Evolutionary conservation across 2,329 filamentous ascomycete genomes (phyloP).

Genomic region (Colletotrichum euphorbiae): DNA sequence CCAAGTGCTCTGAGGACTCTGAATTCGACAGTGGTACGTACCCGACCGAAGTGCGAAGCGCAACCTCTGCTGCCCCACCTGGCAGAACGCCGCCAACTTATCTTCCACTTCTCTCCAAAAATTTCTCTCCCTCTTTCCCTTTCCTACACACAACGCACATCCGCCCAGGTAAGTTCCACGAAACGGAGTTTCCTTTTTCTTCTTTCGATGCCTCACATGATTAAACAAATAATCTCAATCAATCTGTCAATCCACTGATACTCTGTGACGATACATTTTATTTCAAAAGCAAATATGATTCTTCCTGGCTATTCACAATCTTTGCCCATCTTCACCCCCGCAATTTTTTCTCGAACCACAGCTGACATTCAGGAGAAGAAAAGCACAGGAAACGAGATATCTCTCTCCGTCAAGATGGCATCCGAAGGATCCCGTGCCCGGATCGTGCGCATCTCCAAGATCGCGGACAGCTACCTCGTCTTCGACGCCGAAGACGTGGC

Average conservation of each 20-base stretch:
- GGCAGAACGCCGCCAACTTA: not conserved
- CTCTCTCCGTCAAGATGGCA: constrained; percentile 6
- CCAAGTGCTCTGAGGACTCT: not conserved
- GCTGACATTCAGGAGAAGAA: constrained; percentile 5
- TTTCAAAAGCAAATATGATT: constrained; percentile 51
- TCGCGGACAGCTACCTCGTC: constrained; percentile 85
- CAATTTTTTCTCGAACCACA: not conserved
- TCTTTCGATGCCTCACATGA: constrained; percentile 51
- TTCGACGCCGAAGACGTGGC: constrained; percentile 88
- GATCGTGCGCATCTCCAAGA: constrained; percentile 80
- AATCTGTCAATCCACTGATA: constrained; percentile 73
- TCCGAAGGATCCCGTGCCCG: constrained; percentile 48
- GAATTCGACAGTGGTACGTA: too few species aligned
- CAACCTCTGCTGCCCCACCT: not conserved
- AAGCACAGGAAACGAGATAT: not conserved
- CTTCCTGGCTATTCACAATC: not conserved
- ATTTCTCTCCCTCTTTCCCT: not conserved
- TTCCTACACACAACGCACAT: not conserved
- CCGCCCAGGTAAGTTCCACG: constrained; percentile 39
- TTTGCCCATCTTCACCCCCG: not conserved
- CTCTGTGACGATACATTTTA: constrained; percentile 52
- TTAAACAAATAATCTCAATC: constrained; percentile 56
- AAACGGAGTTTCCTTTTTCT: constrained; percentile 9
- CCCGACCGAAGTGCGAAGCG: not conserved
- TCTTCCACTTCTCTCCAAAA: not conserved